Percentiles rank a stretch among this genome's conserved stretches.
phyloP scores from a whole-genome alignment of 148 eudicot species.

The Selenicereus undatus region DNA sequence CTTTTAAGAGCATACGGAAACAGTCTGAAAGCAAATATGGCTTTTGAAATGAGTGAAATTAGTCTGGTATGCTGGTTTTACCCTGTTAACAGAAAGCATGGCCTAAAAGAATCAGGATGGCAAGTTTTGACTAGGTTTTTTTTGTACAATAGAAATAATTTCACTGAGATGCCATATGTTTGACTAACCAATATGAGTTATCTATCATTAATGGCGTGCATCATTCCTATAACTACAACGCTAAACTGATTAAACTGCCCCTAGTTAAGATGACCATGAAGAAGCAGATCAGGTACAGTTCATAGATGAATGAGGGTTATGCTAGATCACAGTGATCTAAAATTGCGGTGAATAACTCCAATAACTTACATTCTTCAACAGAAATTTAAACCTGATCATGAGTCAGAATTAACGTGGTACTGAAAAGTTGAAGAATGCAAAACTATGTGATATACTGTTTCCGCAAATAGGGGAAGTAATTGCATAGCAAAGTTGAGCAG shows the following conservation, averaged over 20 bases:
- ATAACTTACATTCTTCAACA: background rate
- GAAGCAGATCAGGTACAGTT: background rate
- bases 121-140: background rate
- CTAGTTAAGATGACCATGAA: background rate
- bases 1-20: background rate
- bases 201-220: background rate
- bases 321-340: background rate
- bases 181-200: background rate
- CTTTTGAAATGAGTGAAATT: background rate
- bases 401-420: background rate
- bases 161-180: background rate
- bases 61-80: background rate
- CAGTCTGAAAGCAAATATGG: background rate
- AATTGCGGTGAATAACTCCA: background rate
- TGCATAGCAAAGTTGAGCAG: background rate
- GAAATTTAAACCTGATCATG: background rate
- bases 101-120: background rate
- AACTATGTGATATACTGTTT: background rate
- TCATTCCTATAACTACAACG: background rate
- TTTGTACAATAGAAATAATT: background rate
- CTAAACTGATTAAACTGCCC: background rate
- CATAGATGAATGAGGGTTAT: background rate
- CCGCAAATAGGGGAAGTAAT: background rate
- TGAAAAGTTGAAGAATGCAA: background rate
- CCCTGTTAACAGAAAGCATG: background rate